phyloP scores from a whole-genome alignment of 2,329 filamentous ascomycete genomes.

The Chalara sp. region DNA sequence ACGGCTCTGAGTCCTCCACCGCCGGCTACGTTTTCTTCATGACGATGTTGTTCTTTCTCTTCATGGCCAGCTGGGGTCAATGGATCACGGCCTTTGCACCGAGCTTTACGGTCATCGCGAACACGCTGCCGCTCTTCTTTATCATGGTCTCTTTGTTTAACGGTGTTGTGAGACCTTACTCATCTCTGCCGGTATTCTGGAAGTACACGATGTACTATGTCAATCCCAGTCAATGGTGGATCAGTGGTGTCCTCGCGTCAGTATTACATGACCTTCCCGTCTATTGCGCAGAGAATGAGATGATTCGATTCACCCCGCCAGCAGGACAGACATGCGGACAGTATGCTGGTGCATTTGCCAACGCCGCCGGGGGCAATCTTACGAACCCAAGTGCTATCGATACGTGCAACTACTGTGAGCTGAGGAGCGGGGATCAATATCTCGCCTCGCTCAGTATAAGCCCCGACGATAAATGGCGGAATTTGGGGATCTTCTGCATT shows the following conservation, averaged over 20 bases:
- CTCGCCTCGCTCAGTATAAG: constrained; percentile 47
- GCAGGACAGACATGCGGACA: constrained; percentile 54
- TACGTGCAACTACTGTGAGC: constrained; percentile 66
- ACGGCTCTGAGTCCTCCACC: constrained; percentile 56
- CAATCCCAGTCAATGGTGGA: constrained; percentile 64
- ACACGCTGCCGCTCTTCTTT: constrained; percentile 35
- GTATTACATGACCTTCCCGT: constrained; percentile 48
- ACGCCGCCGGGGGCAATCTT: constrained; percentile 50
- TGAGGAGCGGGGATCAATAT: constrained; percentile 54
- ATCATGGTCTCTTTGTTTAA: constrained; percentile 66
- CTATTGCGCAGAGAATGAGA: constrained; percentile 43
- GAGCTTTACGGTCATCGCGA: constrained; percentile 70
- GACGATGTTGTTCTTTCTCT: constrained; percentile 71
- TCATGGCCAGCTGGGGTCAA: constrained; percentile 70
- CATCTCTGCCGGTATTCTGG: constrained; percentile 30
- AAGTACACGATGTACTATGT: constrained; percentile 46
- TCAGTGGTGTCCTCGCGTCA: constrained; percentile 61
- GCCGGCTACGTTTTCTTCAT: constrained; percentile 75
- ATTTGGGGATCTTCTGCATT: constrained; percentile 66
- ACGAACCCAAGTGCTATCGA: constrained; percentile 50
- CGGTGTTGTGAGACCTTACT: constrained; percentile 68
- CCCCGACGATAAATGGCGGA: constrained; percentile 58
- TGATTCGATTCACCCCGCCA: constrained; percentile 58
- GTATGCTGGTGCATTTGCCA: constrained; percentile 57
- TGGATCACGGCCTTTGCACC: constrained; percentile 74